Conservation (phyloP, 805 yeast species). For the Starmera amethionina region DNA sequence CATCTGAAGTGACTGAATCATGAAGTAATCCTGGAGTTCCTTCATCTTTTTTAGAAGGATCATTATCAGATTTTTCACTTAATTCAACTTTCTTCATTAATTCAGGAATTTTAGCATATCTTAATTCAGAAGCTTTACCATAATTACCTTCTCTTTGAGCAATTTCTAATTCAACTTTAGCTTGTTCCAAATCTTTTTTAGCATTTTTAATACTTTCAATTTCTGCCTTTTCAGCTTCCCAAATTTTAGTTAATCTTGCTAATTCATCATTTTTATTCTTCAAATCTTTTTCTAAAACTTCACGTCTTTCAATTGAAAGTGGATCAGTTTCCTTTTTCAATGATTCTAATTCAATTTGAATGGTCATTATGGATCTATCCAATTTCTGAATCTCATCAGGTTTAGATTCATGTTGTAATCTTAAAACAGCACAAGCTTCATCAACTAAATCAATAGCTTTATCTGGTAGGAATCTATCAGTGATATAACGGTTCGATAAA, state of each 20-base stretch:
- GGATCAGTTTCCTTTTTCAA: conserved; percentile 88
- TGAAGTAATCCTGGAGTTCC: conserved; percentile 41
- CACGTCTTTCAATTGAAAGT: conserved; percentile 67
- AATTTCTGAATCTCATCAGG: conserved; percentile 89
- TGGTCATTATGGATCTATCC: conserved; percentile 85
- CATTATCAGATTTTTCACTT: conserved; percentile 29
- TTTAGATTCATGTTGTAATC: conserved; percentile 93
- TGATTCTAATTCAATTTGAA: conserved; percentile 91
- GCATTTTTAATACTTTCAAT: conserved; percentile 72
- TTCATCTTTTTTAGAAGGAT: conserved; percentile 11
- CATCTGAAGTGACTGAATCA: conserved; percentile 90
- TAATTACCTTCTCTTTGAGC: conserved; percentile 80
- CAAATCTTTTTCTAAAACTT: conserved; percentile 62
- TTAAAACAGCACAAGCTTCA: conserved; percentile 91
- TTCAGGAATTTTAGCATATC: conserved; percentile 79
- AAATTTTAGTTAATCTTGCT: conserved; percentile 61
- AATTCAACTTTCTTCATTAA: conserved; percentile 51
- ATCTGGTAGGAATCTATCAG: conserved; percentile 88
- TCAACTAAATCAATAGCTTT: conserved; percentile 95
- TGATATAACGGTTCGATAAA: conserved; percentile 79
- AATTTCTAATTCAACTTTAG: conserved; percentile 72
- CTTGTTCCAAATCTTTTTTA: conserved; percentile 75
- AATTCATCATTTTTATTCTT: conserved; percentile 54
- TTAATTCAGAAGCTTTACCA: conserved; percentile 80
- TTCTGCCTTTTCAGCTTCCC: conserved; percentile 77